phyloP scores from a whole-genome alignment of 2,329 filamentous ascomycete species.

The Didymella exigua region DNA sequence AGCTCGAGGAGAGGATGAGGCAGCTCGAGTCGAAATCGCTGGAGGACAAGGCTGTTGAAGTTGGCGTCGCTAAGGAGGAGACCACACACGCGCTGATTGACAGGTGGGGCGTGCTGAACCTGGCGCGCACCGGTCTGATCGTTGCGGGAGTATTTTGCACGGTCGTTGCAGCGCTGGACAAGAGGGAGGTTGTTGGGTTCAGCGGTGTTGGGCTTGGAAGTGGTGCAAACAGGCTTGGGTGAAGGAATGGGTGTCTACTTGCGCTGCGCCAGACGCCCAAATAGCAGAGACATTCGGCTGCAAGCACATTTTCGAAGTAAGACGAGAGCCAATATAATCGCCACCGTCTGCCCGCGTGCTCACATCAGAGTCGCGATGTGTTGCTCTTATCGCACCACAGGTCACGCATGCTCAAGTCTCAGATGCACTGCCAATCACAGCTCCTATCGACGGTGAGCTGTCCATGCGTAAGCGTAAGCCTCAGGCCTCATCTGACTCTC shows the following conservation, averaged over 20 bases:
- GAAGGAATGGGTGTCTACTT: neutral
- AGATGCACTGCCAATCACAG: neutral
- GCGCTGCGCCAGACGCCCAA: neutral
- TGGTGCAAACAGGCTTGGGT: slow-evolving; percentile 19
- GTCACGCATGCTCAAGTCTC: slow-evolving; percentile 11
- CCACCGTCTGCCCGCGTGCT: slow-evolving; percentile 6
- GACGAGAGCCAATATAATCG: neutral
- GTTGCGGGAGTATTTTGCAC: slow-evolving; percentile 34
- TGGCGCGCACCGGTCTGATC: slow-evolving; percentile 51
- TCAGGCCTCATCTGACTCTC: slow-evolving; percentile 5
- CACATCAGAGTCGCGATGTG: slow-evolving; percentile 9
- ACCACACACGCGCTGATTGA: slow-evolving; percentile 60
- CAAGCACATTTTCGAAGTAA: neutral
- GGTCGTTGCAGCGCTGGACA: slow-evolving; percentile 34
- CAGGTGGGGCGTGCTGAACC: slow-evolving; percentile 61
- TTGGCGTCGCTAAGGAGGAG: slow-evolving; percentile 50
- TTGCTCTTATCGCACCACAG: slow-evolving; percentile 18
- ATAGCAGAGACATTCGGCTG: neutral
- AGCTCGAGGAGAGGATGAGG: slow-evolving; percentile 54
- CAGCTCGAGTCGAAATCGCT: slow-evolving; percentile 47
- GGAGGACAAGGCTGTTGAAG: slow-evolving; percentile 45
- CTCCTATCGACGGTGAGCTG: neutral
- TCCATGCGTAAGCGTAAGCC: neutral
- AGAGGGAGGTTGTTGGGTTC: slow-evolving; percentile 33
- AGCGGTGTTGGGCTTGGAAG: slow-evolving; percentile 23